Percentiles rank a stretch among this genome's conserved stretches.
Evolutionary conservation across 1,284 basidiomycete species (phyloP).

Genomic region (Gomphus bonarii): DNA sequence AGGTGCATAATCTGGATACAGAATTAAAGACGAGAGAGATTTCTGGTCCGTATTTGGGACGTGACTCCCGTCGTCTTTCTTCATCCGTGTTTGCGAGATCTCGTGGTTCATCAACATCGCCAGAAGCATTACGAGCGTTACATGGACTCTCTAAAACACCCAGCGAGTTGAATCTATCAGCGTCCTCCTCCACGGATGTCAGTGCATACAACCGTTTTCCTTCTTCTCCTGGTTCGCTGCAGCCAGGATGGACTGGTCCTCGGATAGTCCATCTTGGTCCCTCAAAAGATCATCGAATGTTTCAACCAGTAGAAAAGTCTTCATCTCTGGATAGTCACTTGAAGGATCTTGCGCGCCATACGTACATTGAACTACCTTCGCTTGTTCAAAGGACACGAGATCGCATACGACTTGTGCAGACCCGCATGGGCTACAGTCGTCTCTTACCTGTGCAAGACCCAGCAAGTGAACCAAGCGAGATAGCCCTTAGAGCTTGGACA

Average conservation of each 20-base stretch:
- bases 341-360: neutral
- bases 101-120: slow-evolving; percentile 38
- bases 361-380: slow-evolving; percentile 15
- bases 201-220: neutral
- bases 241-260: neutral
- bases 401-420: slow-evolving; percentile 51
- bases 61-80: slow-evolving; percentile 25
- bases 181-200: slow-evolving; percentile 3
- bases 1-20: slow-evolving; percentile 39
- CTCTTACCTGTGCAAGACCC: slow-evolving; percentile 34
- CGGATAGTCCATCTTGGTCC: slow-evolving; percentile 5
- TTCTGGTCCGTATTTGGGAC: slow-evolving; percentile 18
- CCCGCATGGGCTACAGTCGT: slow-evolving; percentile 46
- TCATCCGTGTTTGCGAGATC: slow-evolving; percentile 38
- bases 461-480: slow-evolving; percentile 24
- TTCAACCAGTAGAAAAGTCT: neutral
- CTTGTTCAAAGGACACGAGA: slow-evolving; percentile 46
- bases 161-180: slow-evolving; percentile 10
- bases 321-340: neutral
- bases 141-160: slow-evolving; percentile 12
- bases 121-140: slow-evolving; percentile 35
- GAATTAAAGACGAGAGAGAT: slow-evolving; percentile 31
- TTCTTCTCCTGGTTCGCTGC: neutral
- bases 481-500: slow-evolving; percentile 40
- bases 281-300: neutral